Evolutionary conservation across 192 early-diverging fungal species (phyloP).

Genomic region (Coemansia sp.): DNA sequence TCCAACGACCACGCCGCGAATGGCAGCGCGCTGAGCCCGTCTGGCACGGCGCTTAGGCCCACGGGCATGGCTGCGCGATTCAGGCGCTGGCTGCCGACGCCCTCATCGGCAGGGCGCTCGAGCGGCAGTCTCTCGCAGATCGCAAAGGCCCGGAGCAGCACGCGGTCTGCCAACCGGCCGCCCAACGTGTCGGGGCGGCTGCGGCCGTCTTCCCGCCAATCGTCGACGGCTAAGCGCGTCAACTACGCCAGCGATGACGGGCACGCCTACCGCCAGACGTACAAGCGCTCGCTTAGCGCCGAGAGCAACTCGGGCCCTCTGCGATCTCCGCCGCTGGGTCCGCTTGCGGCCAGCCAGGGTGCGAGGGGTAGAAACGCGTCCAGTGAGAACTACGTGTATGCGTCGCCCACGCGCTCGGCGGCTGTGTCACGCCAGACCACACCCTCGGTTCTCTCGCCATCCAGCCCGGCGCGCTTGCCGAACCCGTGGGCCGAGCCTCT

Average conservation of each 20-base stretch:
- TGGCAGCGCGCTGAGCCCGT: neutral
- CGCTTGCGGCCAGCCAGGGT: neutral
- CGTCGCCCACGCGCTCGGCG: neutral
- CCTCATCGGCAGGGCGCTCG: conserved; percentile 3
- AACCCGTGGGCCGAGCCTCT: conserved; percentile 43
- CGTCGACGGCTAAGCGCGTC: conserved; percentile 16
- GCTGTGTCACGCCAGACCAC: neutral
- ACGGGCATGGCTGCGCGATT: conserved; percentile 45
- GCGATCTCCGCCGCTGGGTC: neutral
- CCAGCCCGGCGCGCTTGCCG: conserved; percentile 33
- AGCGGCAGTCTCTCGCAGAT: neutral
- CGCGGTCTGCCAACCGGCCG: conserved; percentile 15
- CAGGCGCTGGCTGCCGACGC: conserved; percentile 30
- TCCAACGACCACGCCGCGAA: conserved; percentile 14
- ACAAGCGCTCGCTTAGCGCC: neutral
- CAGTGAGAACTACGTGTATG: conserved; percentile 20
- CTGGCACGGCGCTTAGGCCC: conserved; percentile 7
- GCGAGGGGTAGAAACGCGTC: neutral
- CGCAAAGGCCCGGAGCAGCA: conserved; percentile 11
- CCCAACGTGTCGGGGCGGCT: conserved; percentile 8
- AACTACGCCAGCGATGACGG: conserved; percentile 40
- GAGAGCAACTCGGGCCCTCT: neutral
- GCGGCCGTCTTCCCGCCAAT: conserved; percentile 51
- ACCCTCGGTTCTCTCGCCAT: conserved; percentile 35
- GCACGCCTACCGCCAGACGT: neutral